Evolutionary conservation across 768 basidiomycete species (phyloP).

Genomic region (Ramaria sp.): DNA sequence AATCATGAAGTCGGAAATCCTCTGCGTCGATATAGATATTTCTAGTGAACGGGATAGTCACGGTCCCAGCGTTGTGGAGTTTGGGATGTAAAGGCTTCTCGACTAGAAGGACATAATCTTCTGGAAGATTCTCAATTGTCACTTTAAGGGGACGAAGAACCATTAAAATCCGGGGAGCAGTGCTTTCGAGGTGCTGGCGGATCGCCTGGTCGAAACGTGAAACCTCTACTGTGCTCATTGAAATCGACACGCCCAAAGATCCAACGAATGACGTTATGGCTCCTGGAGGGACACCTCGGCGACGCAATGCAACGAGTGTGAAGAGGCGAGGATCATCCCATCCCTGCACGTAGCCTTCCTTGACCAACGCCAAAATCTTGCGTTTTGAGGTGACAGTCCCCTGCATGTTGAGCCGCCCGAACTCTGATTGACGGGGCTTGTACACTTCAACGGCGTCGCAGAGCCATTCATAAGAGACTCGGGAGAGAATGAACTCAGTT

Average conservation of each 20-base stretch:
- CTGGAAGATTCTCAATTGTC: constrained; percentile 81
- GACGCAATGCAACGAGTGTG: constrained; percentile 89
- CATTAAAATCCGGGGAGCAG: constrained; percentile 84
- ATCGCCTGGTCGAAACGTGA: constrained; percentile 85
- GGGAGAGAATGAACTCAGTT: constrained; percentile 87
- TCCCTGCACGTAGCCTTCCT: constrained; percentile 70
- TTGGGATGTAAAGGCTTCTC: constrained; percentile 95
- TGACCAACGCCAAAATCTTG: constrained; percentile 83
- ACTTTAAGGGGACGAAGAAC: constrained; percentile 85
- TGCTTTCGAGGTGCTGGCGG: constrained; percentile 80
- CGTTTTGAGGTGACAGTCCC: constrained; percentile 97
- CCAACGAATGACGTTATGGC: constrained; percentile 91
- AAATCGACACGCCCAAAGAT: constrained; percentile 86
- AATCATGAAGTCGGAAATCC: constrained; percentile 88
- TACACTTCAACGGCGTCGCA: constrained; percentile 97
- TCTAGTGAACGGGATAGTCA: constrained; percentile 75
- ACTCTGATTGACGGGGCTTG: constrained; percentile 95
- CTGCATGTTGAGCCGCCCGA: constrained; percentile 84
- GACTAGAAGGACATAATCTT: constrained; percentile 72
- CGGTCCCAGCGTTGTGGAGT: constrained; percentile 75
- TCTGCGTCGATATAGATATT: constrained; percentile 86
- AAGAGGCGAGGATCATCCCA: constrained; percentile 99
- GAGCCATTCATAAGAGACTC: constrained; percentile 98
- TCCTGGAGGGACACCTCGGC: constrained; percentile 93
- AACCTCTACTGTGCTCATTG: constrained; percentile 73